A percentile compares a stretch with the other conserved stretches of the same genome.
phyloP scores from a whole-genome alignment of 495 filamentous ascomycete genomes.

The Penicillium nucicola region DNA sequence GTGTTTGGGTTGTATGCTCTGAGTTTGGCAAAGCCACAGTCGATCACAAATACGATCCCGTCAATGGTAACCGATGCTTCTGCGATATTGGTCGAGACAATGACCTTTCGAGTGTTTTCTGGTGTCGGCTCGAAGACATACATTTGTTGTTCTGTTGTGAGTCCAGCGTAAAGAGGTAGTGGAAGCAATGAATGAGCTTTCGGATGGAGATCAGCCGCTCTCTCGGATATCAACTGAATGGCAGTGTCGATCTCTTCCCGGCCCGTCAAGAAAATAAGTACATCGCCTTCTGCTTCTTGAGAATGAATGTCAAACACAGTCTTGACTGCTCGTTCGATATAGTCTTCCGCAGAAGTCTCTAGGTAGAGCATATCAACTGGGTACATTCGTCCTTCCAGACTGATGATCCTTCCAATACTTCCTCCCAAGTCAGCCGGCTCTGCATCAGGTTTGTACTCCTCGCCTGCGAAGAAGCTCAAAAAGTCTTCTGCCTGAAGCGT shows the following conservation, averaged over 20 bases:
- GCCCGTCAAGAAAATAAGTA: conserved; percentile 89
- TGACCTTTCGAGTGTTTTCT: conserved; percentile 83
- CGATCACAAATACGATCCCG: conserved; percentile 88
- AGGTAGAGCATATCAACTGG: conserved; percentile 88
- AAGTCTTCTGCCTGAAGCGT: conserved; percentile 92
- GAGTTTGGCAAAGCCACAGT: conserved; percentile 89
- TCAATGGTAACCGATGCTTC: conserved; percentile 95
- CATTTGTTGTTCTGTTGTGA: conserved; percentile 86
- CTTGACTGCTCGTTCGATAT: conserved; percentile 80
- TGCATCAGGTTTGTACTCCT: conserved; percentile 35
- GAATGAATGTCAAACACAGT: conserved; percentile 92
- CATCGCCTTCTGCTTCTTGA: conserved; percentile 82
- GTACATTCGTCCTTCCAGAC: conserved; percentile 86
- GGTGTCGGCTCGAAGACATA: conserved; percentile 88
- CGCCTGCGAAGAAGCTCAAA: conserved; percentile 70
- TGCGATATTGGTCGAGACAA: conserved; percentile 94
- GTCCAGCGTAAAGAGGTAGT: conserved; percentile 83
- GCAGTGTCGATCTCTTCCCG: conserved; percentile 89
- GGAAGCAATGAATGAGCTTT: conserved; percentile 68
- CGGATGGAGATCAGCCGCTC: conserved; percentile 68
- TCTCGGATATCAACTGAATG: conserved; percentile 75
- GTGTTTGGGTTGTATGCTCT: conserved; percentile 83
- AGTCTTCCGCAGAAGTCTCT: conserved; percentile 78
- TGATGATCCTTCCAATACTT: conserved; percentile 71
- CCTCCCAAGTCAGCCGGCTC: conserved; percentile 39